These are phyloP conservation scores for Oxalis stricta DNA, from an alignment of 441 rosid genomes.

Conservation along the genomic window DNA sequence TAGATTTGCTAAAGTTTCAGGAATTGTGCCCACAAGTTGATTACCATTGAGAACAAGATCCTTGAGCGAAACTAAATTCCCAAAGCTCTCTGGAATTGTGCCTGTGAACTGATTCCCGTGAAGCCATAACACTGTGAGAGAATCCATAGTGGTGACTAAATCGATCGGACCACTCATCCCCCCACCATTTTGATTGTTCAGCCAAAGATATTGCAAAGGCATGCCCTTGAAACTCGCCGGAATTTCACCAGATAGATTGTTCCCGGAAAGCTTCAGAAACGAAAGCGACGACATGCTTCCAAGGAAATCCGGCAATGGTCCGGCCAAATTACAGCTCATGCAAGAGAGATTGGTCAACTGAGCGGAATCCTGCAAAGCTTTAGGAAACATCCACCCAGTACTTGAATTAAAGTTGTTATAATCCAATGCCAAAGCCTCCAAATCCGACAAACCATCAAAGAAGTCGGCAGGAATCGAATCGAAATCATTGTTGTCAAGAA, in stretches of 20 bases:
- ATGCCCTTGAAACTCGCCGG: slow-evolving; percentile 29
- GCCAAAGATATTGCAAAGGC: slow-evolving; percentile 39
- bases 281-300: slow-evolving; percentile 35
- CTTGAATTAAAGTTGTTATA: slow-evolving; percentile 34
- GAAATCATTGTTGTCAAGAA: slow-evolving; percentile 42
- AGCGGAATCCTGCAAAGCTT: slow-evolving; percentile 28
- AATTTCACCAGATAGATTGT: slow-evolving; percentile 39
- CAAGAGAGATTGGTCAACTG: slow-evolving; percentile 51
- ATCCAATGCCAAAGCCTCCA: slow-evolving; percentile 57
- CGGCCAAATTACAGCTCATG: slow-evolving; percentile 44
- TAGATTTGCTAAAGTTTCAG: slow-evolving; percentile 34
- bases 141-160: slow-evolving; percentile 35
- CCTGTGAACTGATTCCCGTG: slow-evolving; percentile 69
- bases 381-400: slow-evolving; percentile 49
- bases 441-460: slow-evolving; percentile 33
- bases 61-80: slow-evolving; percentile 34
- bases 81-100: slow-evolving; percentile 38
- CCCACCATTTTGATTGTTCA: slow-evolving; percentile 36
- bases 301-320: slow-evolving; percentile 48
- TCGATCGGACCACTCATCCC: slow-evolving; percentile 46
- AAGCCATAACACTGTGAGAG: slow-evolving; percentile 42
- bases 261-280: slow-evolving; percentile 38
- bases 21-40: slow-evolving; percentile 44
- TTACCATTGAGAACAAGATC: slow-evolving; percentile 51
- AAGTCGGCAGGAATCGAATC: slow-evolving; percentile 50